Evolutionary conservation across 2,329 filamentous ascomycete genomes (phyloP).

Genomic region (Aspergillus felis): DNA sequence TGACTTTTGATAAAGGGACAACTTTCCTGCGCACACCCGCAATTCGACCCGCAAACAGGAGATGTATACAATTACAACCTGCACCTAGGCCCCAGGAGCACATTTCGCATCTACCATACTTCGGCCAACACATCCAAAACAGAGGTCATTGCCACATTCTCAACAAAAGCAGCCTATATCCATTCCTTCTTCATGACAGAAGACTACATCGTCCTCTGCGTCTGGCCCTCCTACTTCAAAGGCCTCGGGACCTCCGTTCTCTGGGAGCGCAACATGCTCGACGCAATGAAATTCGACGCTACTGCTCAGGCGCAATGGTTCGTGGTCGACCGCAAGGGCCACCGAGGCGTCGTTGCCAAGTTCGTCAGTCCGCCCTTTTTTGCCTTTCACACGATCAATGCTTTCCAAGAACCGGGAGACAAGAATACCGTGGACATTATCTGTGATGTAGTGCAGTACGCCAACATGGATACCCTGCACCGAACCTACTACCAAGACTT

Average conservation of each 20-base stretch:
- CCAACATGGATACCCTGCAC: slow-evolving; percentile 62
- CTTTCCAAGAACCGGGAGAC: slow-evolving; percentile 58
- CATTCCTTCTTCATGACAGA: slow-evolving; percentile 73
- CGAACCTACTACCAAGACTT: slow-evolving; percentile 67
- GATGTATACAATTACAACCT: slow-evolving; percentile 78
- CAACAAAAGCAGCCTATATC: slow-evolving; percentile 60
- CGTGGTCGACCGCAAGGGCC: slow-evolving; percentile 62
- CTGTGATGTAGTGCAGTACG: slow-evolving; percentile 62
- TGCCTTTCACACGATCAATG: slow-evolving; percentile 73
- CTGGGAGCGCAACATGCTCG: slow-evolving; percentile 51
- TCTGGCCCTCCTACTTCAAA: slow-evolving; percentile 57
- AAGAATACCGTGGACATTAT: slow-evolving; percentile 47
- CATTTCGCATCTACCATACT: slow-evolving; percentile 67
- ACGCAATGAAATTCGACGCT: slow-evolving; percentile 61
- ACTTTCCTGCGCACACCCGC: slow-evolving; percentile 65
- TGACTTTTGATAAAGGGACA: slow-evolving; percentile 52
- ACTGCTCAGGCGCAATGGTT: slow-evolving; percentile 61
- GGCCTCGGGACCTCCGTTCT: slow-evolving; percentile 44
- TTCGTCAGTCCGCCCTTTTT: slow-evolving; percentile 67
- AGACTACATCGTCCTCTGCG: slow-evolving; percentile 66
- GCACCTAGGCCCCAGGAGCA: slow-evolving; percentile 51
- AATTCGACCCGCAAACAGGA: slow-evolving; percentile 64
- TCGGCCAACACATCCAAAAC: slow-evolving; percentile 61
- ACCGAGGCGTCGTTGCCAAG: slow-evolving; percentile 60
- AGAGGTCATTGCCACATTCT: slow-evolving; percentile 65